Evolutionary conservation across 768 basidiomycete genomes (phyloP).

Genomic region (Fomitopsis pulvina): DNA sequence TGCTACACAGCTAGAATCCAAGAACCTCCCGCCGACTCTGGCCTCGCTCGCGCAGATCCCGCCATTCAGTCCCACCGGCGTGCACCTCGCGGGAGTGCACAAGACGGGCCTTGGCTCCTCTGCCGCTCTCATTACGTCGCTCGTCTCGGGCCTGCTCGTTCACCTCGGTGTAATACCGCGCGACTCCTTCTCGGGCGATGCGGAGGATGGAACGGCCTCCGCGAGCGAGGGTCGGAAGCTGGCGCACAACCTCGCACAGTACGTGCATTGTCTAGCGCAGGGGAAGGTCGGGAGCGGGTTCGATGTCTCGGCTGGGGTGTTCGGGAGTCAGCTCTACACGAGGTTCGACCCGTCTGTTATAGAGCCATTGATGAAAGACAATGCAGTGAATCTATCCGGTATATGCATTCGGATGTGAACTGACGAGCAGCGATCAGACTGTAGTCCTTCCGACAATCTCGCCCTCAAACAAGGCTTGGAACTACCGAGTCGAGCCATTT

Average conservation of each 20-base stretch:
- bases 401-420: not conserved
- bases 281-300: constrained; percentile 98
- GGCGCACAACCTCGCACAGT: constrained; percentile 92
- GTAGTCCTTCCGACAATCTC: constrained; percentile 45
- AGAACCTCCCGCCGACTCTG: constrained; percentile 56
- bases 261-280: constrained; percentile 92
- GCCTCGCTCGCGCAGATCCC: constrained; percentile 61
- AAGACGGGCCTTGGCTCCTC: constrained; percentile 98
- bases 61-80: constrained; percentile 69
- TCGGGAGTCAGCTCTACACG: constrained; percentile 90
- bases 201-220: constrained; percentile 18
- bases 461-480: constrained; percentile 67
- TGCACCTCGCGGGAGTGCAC: constrained; percentile 75
- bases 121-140: constrained; percentile 93
- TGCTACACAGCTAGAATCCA: constrained; percentile 47
- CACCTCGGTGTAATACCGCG: constrained; percentile 60
- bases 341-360: constrained; percentile 76
- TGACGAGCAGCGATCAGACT: not conserved
- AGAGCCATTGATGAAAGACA: constrained; percentile 54
- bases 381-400: constrained; percentile 30
- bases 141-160: constrained; percentile 79
- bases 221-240: constrained; percentile 45
- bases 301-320: constrained; percentile 91
- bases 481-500: constrained; percentile 62
- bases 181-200: constrained; percentile 36